Evolutionary conservation across 805 yeast species (phyloP).

Genomic region (Blastobotrys peoriensis): DNA sequence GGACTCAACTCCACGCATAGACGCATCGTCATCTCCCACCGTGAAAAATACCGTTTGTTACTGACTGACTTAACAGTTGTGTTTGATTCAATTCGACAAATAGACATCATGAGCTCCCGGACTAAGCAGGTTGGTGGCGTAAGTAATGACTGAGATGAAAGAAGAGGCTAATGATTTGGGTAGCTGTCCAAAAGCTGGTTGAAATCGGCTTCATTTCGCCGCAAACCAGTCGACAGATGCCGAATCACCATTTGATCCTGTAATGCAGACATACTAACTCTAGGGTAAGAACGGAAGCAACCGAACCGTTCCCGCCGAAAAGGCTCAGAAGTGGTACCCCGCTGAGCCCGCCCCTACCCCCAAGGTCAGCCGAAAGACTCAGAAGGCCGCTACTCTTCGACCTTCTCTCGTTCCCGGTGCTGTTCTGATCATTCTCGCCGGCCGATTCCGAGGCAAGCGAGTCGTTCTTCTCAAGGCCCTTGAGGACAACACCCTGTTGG

Average conservation of each 20-base stretch:
- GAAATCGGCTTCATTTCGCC: too few relatives aligned
- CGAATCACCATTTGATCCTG: background rate
- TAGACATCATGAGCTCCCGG: slow-evolving; percentile 27
- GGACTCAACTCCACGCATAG: background rate
- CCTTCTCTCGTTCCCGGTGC: slow-evolving; percentile 97
- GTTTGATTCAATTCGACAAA: slow-evolving; percentile 2
- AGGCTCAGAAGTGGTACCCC: slow-evolving; percentile 78
- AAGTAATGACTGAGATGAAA: slow-evolving; percentile 14
- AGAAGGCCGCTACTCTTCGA: slow-evolving; percentile 92
- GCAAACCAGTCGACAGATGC: background rate
- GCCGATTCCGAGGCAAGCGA: slow-evolving; percentile 99
- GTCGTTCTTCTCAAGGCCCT: slow-evolving; percentile 95
- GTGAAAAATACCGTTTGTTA: background rate
- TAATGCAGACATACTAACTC: background rate
- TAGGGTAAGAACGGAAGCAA: slow-evolving; percentile 33
- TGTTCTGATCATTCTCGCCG: slow-evolving; percentile 94
- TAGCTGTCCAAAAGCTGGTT: background rate
- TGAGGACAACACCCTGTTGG: slow-evolving; percentile 96
- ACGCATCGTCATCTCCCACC: background rate
- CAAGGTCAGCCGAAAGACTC: slow-evolving; percentile 84
- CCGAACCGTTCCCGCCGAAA: slow-evolving; percentile 30
- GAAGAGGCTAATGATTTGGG: background rate
- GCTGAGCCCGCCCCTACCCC: slow-evolving; percentile 79
- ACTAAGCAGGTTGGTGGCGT: slow-evolving; percentile 32
- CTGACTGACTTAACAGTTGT: background rate